Conservation (phyloP, 306 rosid genomes). For the Glycine tomentella region DNA sequence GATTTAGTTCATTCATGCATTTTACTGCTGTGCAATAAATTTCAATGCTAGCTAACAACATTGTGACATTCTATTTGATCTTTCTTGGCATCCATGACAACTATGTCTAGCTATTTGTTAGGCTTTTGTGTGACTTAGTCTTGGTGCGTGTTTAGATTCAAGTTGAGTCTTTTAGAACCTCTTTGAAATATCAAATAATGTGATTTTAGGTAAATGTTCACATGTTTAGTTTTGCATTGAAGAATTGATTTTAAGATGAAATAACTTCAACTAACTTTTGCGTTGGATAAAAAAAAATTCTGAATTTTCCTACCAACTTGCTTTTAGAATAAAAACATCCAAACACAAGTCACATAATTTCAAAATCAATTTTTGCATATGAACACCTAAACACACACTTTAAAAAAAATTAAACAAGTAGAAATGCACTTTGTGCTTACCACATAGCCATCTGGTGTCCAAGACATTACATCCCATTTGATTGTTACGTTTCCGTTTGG, state of each 20-base stretch:
- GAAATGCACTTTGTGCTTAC: constrained; percentile 53
- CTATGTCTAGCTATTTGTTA: neutral
- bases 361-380: neutral
- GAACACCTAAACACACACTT: neutral
- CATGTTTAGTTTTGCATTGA: neutral
- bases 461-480: constrained; percentile 94
- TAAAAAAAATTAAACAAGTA: neutral
- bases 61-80: constrained; percentile 10
- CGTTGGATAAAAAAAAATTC: neutral
- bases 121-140: neutral
- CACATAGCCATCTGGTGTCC: constrained; percentile 96
- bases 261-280: neutral
- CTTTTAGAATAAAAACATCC: neutral
- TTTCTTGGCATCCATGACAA: constrained; percentile 7
- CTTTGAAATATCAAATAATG: too few relatives aligned
- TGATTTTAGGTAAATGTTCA: neutral
- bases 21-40: neutral
- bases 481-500: constrained; percentile 88
- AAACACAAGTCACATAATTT: neutral
- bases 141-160: neutral
- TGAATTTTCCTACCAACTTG: neutral
- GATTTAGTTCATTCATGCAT: constrained; percentile 19
- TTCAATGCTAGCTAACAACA: neutral
- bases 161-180: neutral
- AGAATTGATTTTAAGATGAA: neutral